These are phyloP conservation scores for Hypoxylon sp. DNA, from an alignment of 2,329 filamentous ascomycete species.

Conservation along the genomic window DNA sequence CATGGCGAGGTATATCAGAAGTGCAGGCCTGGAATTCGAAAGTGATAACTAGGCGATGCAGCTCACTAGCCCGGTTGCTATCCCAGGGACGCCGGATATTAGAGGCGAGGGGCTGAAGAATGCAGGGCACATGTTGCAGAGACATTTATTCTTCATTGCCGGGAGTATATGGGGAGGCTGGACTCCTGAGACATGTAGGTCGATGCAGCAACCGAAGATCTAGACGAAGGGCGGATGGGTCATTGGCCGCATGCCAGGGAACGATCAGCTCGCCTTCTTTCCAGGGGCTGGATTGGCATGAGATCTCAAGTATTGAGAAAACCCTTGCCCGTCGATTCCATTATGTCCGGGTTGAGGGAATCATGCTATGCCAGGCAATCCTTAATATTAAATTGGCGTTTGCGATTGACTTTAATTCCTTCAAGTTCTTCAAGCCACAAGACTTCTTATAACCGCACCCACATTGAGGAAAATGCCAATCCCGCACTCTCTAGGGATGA, in stretches of 20 bases:
- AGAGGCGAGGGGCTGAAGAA: slow-evolving; percentile 39
- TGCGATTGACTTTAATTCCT: background rate
- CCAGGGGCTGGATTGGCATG: slow-evolving; percentile 21
- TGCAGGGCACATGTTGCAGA: slow-evolving; percentile 39
- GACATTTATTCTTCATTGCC: slow-evolving; percentile 23
- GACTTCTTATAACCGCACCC: background rate
- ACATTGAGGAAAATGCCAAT: background rate
- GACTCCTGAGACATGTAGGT: slow-evolving; percentile 33
- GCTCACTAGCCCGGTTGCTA: slow-evolving; percentile 1
- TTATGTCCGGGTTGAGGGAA: background rate
- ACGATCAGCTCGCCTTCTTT: background rate
- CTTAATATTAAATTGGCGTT: background rate
- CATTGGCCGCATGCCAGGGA: slow-evolving; percentile 36
- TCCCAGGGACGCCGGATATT: slow-evolving; percentile 3
- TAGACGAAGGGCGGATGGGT: slow-evolving; percentile 20
- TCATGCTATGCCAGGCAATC: background rate
- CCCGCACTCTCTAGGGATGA: slow-evolving; percentile 3
- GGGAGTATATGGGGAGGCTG: slow-evolving; percentile 11
- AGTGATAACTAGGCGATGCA: slow-evolving; percentile 35
- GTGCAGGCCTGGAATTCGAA: slow-evolving; percentile 39
- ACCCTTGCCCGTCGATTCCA: background rate
- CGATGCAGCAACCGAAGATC: slow-evolving; percentile 39
- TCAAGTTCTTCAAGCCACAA: background rate
- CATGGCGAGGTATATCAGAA: slow-evolving; percentile 32
- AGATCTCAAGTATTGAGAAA: slow-evolving; percentile 19